These are phyloP conservation scores for Leishmania gerbilli DNA, from an alignment of 208 protist genomes.

Conservation along the genomic window DNA sequence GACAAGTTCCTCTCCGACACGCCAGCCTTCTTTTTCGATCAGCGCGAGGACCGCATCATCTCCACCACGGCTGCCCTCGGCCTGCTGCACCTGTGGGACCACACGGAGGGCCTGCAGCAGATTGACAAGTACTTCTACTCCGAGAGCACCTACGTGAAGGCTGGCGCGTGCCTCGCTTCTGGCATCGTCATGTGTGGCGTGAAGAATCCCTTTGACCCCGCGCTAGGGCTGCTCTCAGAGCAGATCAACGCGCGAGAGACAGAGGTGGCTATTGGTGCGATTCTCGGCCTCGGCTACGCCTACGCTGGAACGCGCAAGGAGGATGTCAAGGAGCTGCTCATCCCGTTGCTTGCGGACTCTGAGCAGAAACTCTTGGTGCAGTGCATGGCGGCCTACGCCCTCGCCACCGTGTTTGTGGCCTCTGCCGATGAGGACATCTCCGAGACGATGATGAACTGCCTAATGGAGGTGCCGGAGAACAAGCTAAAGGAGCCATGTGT, in stretches of 20 bases:
- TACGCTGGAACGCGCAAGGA: conserved; percentile 95
- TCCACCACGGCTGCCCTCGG: conserved; percentile 96
- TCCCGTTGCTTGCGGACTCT: conserved; percentile 93
- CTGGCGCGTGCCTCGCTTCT: conserved; percentile 95
- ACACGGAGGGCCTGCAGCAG: conserved; percentile 95
- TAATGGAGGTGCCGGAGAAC: conserved; percentile 88
- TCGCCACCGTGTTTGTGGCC: conserved; percentile 98
- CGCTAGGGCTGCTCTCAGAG: conserved; percentile 92
- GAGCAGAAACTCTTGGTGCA: conserved; percentile 93
- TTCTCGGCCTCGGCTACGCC: conserved; percentile 97
- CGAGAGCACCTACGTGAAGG: conserved; percentile 95
- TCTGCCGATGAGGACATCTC: conserved; percentile 95
- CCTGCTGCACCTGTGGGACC: conserved; percentile 98
- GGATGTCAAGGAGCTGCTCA: conserved; percentile 95
- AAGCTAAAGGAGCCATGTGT: conserved; percentile 72
- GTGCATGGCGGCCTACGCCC: conserved; percentile 93
- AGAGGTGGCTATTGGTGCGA: conserved; percentile 88
- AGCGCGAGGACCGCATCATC: conserved; percentile 97
- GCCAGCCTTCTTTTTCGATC: conserved; percentile 94
- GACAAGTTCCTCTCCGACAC: conserved; percentile 96
- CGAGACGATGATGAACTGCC: conserved; percentile 90
- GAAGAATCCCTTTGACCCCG: conserved; percentile 94
- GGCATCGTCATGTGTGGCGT: conserved; percentile 90
- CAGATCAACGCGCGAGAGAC: conserved; percentile 66
- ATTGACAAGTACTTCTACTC: conserved; percentile 97